phyloP scores from a whole-genome alignment of 2,329 filamentous ascomycete genomes.

The Fusarium beomiforme region DNA sequence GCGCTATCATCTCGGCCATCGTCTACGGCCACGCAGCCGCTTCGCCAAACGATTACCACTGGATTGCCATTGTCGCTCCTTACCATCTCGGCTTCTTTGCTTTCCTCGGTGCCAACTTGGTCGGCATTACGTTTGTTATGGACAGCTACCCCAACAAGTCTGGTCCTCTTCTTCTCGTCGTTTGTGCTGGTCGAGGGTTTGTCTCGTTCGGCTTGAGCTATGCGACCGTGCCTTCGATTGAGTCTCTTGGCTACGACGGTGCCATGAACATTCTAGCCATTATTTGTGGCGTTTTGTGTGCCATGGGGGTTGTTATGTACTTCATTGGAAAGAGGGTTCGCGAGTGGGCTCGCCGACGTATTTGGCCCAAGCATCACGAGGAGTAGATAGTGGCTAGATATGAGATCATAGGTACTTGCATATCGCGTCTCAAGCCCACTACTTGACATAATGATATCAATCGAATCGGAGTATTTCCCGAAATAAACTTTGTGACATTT shows the following conservation, averaged over 20 bases:
- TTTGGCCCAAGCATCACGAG: conserved; percentile 14
- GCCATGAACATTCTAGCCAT: conserved; percentile 16
- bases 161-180: background rate
- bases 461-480: background rate
- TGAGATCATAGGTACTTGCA: background rate
- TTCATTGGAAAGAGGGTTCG: conserved; percentile 3
- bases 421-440: background rate
- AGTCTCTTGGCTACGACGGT: background rate
- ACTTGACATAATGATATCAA: background rate
- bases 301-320: background rate
- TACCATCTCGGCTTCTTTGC: conserved; percentile 12
- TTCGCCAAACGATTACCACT: background rate
- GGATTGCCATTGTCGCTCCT: background rate
- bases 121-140: conserved; percentile 6
- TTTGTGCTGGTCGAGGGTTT: background rate
- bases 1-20: background rate
- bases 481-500: background rate
- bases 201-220: conserved; percentile 3
- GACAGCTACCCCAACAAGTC: conserved; percentile 13
- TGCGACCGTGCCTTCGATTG: background rate
- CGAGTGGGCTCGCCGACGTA: conserved; percentile 2
- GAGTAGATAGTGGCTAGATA: background rate
- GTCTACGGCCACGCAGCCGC: conserved; percentile 3
- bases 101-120: conserved; percentile 1
- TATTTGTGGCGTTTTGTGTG: background rate